These are phyloP conservation scores for Malus hybrid DNA, from an alignment of 331 rosid species.

Conservation along the genomic window DNA sequence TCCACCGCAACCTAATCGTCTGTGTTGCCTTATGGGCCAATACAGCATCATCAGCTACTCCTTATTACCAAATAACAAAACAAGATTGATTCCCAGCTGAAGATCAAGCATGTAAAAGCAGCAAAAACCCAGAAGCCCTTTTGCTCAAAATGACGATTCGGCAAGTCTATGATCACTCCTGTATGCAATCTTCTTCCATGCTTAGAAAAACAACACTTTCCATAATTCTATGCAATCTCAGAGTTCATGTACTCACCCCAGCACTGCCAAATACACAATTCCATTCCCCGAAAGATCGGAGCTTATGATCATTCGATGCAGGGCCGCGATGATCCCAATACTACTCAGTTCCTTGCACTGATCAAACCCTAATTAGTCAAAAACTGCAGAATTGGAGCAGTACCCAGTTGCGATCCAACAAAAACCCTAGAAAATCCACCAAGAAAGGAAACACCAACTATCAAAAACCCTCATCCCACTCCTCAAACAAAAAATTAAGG, in stretches of 20 bases:
- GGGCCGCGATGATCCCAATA: constrained; percentile 18
- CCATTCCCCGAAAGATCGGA: constrained; percentile 35
- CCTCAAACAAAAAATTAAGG: background rate
- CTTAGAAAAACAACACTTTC: constrained; percentile 26
- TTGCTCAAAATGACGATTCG: background rate
- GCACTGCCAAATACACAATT: constrained; percentile 30
- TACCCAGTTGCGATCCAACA: constrained; percentile 55
- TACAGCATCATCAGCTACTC: constrained; percentile 31
- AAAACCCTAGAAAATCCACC: constrained; percentile 69
- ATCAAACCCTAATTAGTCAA: constrained; percentile 53
- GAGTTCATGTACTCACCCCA: constrained; percentile 38
- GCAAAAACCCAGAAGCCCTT: constrained; percentile 26
- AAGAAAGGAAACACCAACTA: constrained; percentile 18
- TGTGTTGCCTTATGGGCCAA: constrained; percentile 25
- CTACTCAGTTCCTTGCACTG: constrained; percentile 24
- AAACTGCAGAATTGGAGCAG: constrained; percentile 36
- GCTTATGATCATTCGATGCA: constrained; percentile 40
- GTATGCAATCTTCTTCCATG: constrained; percentile 72
- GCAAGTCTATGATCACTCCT: constrained; percentile 37
- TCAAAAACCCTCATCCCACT: constrained; percentile 54
- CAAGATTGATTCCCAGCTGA: constrained; percentile 36
- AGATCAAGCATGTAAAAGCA: constrained; percentile 25
- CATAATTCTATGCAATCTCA: constrained; percentile 44
- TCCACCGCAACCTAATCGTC: constrained; percentile 33
- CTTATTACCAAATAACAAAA: constrained; percentile 10